Conservation (phyloP, 2,329 filamentous ascomycete genomes). For the Epicoccum nigrum region DNA sequence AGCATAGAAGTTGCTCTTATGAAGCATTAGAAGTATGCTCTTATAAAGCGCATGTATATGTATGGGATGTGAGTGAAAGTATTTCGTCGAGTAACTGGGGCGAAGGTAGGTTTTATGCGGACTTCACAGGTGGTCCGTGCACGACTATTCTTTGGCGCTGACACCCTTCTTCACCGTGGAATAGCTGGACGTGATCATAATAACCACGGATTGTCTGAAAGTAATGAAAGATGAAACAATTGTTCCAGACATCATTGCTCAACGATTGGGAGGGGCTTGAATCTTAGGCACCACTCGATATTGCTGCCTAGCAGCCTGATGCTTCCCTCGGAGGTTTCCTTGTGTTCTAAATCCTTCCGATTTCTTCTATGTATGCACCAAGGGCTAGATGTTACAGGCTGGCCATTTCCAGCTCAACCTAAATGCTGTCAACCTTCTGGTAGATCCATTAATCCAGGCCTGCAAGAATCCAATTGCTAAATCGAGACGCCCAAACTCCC, state of each 20-base stretch:
- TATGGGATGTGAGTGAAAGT: not conserved
- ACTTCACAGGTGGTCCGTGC: constrained; percentile 7
- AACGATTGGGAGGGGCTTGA: too few relatives aligned
- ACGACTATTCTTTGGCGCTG: too few relatives aligned
- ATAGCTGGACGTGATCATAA: too few relatives aligned
- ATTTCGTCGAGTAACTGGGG: not conserved
- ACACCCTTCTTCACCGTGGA: not conserved
- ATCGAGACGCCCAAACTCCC: constrained; percentile 17
- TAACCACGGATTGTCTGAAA: too few relatives aligned
- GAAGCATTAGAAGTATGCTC: too few relatives aligned
- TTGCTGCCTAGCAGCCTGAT: constrained; percentile 1
- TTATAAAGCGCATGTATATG: too few relatives aligned
- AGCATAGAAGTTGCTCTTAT: too few relatives aligned
- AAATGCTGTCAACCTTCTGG: not conserved
- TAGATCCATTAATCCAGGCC: constrained; percentile 12
- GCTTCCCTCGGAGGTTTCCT: not conserved
- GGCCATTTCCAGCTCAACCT: constrained; percentile 9
- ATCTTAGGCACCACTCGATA: not conserved
- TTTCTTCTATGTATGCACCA: constrained; percentile 7
- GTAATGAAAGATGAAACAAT: too few relatives aligned
- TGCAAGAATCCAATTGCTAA: not conserved
- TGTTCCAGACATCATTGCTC: too few relatives aligned
- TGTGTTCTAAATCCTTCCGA: constrained; percentile 8
- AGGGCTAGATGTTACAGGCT: constrained; percentile 15
- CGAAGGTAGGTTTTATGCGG: constrained; percentile 17